Evolutionary conservation across 1,139 yeast species (phyloP), one percentile per base, ranked within the genome.

Genomic region (Yamadazyma diospyri): DNA sequence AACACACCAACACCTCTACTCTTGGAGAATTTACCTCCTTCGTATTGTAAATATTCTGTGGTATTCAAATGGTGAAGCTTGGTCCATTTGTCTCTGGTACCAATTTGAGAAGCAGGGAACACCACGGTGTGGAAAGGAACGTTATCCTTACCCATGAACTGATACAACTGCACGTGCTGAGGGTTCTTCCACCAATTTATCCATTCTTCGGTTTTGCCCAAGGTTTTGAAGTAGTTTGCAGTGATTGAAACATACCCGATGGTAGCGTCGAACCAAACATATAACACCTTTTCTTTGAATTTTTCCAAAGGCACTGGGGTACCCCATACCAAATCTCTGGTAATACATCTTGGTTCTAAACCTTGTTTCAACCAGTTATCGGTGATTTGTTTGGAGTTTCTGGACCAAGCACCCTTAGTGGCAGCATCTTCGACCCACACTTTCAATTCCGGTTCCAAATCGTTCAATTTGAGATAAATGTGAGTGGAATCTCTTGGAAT

Each of bases 121-220:
- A 92, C 94, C 39, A 94, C 98, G 1, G 96, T 84, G 55, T 92
- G 99, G 86, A 92, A 92, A 25, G 97, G 97, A 48, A 89, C 97
- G 53, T 92, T 92, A 61, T 92, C 99, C 64, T 92, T 92, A 65
- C 99, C 99, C 99, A 92, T 92, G 60, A 92, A 92, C 68, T 92
- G 98, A 59, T 85, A 88, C 45, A 94, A 69, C 47, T 84, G 68
- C 43, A 92, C 96, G 46, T 75, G 48, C 36, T 88, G 88, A 14
- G 95, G 94, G 54, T 84, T 72, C 62, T 78, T 82, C 99, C 99
- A 92, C 94, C 95, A 84, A 41, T 64, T 56, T 51, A 74, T 56
- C 75, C 87, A 78, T 76, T 89, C 85, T 16, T 76, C 76, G 14
- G 55, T 44, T 27, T 46, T 46, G 22, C 52, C 50, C 37, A 79